Conservation (phyloP, 2,329 filamentous ascomycete genomes). For the Nemania diffusa region DNA sequence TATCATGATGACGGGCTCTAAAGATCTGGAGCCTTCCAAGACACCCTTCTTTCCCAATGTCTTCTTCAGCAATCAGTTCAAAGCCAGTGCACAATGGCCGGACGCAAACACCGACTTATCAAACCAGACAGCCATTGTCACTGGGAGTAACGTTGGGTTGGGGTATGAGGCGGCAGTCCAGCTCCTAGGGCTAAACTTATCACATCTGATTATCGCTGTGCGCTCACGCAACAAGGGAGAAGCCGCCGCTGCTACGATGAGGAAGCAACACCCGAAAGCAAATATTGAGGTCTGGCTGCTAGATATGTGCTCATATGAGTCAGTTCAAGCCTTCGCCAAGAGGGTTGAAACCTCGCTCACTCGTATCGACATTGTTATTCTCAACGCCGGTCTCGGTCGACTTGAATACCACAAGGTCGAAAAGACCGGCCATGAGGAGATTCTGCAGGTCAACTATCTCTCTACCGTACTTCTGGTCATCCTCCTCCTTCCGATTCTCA, state of each 20-base stretch:
- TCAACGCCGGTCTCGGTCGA: constrained; percentile 31
- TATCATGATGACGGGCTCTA: constrained; percentile 29
- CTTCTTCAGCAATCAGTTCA: constrained; percentile 47
- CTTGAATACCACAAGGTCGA: neutral
- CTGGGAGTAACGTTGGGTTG: constrained; percentile 60
- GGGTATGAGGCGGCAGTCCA: constrained; percentile 57
- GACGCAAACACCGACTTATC: constrained; percentile 44
- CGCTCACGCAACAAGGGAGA: constrained; percentile 57
- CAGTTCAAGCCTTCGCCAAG: constrained; percentile 55
- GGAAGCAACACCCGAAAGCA: constrained; percentile 46
- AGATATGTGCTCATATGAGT: constrained; percentile 59
- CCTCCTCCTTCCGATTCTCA: constrained; percentile 31
- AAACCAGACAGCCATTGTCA: constrained; percentile 58
- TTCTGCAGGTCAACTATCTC: constrained; percentile 36
- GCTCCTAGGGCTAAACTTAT: constrained; percentile 53
- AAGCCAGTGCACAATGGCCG: constrained; percentile 37
- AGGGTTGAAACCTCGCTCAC: constrained; percentile 47
- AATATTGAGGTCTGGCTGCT: constrained; percentile 60
- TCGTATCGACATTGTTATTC: constrained; percentile 35
- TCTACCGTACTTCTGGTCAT: constrained; percentile 29
- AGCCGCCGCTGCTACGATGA: constrained; percentile 51
- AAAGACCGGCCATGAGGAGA: constrained; percentile 34
- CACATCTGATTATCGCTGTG: constrained; percentile 59
- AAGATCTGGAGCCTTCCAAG: constrained; percentile 25
- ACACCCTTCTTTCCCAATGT: constrained; percentile 24